These are phyloP conservation scores for Neurospora sp. DNA, from an alignment of 495 filamentous ascomycete species.

Conservation along the genomic window DNA sequence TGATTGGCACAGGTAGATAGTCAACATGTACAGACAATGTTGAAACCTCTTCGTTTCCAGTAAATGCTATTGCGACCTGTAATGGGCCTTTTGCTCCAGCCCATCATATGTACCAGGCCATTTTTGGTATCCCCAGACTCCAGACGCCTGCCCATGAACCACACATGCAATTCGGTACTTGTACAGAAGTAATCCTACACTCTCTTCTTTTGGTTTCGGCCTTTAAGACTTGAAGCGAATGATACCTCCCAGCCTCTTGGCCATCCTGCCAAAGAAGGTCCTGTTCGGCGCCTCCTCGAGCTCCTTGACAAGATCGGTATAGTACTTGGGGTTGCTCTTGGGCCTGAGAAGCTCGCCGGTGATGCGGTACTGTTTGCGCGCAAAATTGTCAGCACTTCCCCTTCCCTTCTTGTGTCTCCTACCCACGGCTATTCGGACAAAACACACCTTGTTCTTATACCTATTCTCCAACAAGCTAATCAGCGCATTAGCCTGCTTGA, in stretches of 20 bases:
- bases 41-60: neutral
- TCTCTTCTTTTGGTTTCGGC: no score
- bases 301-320: constrained; percentile 60
- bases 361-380: constrained; percentile 48
- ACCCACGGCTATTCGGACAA: neutral
- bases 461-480: constrained; percentile 65
- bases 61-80: neutral
- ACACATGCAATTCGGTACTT: neutral
- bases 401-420: neutral
- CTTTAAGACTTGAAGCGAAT: constrained; percentile 48
- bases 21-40: neutral
- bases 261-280: constrained; percentile 43
- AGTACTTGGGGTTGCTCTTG: constrained; percentile 66
- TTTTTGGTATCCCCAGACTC: neutral
- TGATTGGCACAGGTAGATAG: neutral
- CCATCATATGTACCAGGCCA: neutral
- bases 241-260: constrained; percentile 53
- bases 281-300: constrained; percentile 60
- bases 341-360: constrained; percentile 52
- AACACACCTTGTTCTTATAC: constrained; percentile 49
- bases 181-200: constrained; percentile 6
- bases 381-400: neutral
- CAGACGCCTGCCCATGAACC: neutral
- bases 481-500: constrained; percentile 59
- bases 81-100: neutral